Evolutionary conservation across 768 basidiomycete species (phyloP), one percentile per base, ranked within the genome.

Genomic region (Candolleomyces eurysporus): DNA sequence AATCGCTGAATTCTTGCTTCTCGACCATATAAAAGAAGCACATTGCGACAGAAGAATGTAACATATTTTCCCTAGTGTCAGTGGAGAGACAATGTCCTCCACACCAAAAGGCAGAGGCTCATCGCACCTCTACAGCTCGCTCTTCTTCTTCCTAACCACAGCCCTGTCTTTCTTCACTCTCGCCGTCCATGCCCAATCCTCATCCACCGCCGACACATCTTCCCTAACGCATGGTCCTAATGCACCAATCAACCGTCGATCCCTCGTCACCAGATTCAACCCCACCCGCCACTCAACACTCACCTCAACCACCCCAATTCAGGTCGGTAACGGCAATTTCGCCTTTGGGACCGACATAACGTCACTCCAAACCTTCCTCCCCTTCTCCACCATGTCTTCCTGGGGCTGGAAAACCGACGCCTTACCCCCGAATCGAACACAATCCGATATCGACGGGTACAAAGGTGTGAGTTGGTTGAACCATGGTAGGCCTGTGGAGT

Each of bases 371-470:
- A 85, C 84, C 0, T 79, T 85, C 71, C 74, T 75, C 39, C 83
- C 83, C 5, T 85, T 77, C 68, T 80, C 79, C 10, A 85, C 76
- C 62, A 76, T 87, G 75, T 82, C 84, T 9, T 79, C 79, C 14
- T 85, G 85, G 85, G 83, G 82, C 1, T 85, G 82, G 83, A 85
- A 85, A 68, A 85, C 84, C 68, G 83, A 85, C 69, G 77, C 78
- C 5, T 69, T 85, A 3, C 84, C 84, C 0, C 61, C 70, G 1
- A 76, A 76, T 5, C 70, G 72, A 55, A 82, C 81, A 2, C 64
- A 73, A 56, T 71, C 68, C 42, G 80, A 84, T 59, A 68, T 84
- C 4, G 71, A 78, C n/a, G 64, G 72, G 14, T 86, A 84, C 65
- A 69, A 72, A 2, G 84, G 85, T 10, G 75, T 73, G 45, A 79